These are phyloP conservation scores for Erythrobasidium hasegawianum DNA, from an alignment of 1,284 basidiomycete species.

Conservation along the genomic window DNA sequence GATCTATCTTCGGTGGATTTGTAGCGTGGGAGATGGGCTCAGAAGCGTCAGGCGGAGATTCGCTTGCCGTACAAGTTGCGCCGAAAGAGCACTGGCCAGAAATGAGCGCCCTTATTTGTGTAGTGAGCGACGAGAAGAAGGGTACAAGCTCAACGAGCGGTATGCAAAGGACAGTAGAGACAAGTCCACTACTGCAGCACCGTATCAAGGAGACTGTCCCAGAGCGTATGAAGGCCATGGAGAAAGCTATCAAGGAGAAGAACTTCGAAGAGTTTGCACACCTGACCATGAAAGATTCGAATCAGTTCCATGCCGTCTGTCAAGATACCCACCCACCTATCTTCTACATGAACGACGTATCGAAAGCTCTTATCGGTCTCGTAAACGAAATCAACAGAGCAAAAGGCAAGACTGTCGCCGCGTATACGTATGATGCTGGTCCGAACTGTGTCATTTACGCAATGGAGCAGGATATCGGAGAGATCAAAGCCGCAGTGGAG, in stretches of 20 bases:
- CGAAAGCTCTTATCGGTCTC: constrained; percentile 74
- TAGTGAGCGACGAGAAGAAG: constrained; percentile 95
- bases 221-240: constrained; percentile 75
- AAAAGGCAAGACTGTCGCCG: constrained; percentile 66
- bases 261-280: constrained; percentile 87
- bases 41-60: constrained; percentile 70
- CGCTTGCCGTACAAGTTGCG: constrained; percentile 81
- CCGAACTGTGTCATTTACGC: constrained; percentile 99
- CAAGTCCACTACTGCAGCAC: constrained; percentile 80
- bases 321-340: constrained; percentile 96
- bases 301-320: constrained; percentile 96
- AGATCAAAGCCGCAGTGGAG: constrained; percentile 70
- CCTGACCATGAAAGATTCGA: constrained; percentile 95
- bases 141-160: constrained; percentile 90
- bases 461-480: constrained; percentile 67
- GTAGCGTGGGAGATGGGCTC: constrained; percentile 90
- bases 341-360: constrained; percentile 99
- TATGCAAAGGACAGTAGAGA: constrained; percentile 96
- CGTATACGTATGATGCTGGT: constrained; percentile 97
- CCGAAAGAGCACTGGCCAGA: constrained; percentile 86
- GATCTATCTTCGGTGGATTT: constrained; percentile 93
- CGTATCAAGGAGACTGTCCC: constrained; percentile 86
- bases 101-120: constrained; percentile 94
- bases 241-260: constrained; percentile 67
- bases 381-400: constrained; percentile 94